phyloP scores from a whole-genome alignment of 441 rosid genomes.

The Gossypium schwendimanii region DNA sequence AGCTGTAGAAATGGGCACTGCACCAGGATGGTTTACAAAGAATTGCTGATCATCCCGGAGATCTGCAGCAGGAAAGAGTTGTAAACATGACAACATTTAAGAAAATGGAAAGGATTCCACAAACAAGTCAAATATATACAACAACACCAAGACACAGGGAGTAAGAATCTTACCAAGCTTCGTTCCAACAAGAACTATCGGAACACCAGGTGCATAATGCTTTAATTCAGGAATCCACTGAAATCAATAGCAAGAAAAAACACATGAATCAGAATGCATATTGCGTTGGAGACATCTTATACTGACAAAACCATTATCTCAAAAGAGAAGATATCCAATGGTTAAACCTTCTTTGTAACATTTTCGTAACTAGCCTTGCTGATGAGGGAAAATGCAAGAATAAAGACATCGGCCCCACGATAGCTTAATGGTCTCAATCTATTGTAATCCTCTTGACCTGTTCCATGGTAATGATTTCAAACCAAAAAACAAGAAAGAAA shows the following conservation, averaged over 20 bases:
- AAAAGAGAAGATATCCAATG: background rate
- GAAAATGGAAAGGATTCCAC: background rate
- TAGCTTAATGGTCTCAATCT: constrained; percentile 69
- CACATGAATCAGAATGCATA: constrained; percentile 12
- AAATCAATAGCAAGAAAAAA: constrained; percentile 14
- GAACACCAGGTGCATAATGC: constrained; percentile 84
- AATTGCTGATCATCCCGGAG: constrained; percentile 80
- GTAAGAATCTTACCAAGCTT: constrained; percentile 49
- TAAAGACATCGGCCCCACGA: constrained; percentile 77
- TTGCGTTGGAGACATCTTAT: background rate
- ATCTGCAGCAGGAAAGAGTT: constrained; percentile 28
- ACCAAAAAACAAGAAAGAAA: constrained; percentile 4
- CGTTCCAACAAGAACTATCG: constrained; percentile 72
- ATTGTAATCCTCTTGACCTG: constrained; percentile 82
- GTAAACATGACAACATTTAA: background rate
- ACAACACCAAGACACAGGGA: background rate
- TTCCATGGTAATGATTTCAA: constrained; percentile 15
- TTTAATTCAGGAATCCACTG: constrained; percentile 88
- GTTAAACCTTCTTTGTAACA: constrained; percentile 65
- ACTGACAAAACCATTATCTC: background rate
- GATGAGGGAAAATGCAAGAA: constrained; percentile 75
- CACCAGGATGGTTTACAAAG: constrained; percentile 74
- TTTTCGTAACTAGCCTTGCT: constrained; percentile 91
- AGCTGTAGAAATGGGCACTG: constrained; percentile 54
- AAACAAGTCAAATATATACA: background rate